A percentile compares a stretch with the other conserved stretches of the same genome.
These are phyloP conservation scores for Ceratocystis diversiconidia DNA, from an alignment of 2,329 filamentous ascomycete genomes.

Conservation along the genomic window DNA sequence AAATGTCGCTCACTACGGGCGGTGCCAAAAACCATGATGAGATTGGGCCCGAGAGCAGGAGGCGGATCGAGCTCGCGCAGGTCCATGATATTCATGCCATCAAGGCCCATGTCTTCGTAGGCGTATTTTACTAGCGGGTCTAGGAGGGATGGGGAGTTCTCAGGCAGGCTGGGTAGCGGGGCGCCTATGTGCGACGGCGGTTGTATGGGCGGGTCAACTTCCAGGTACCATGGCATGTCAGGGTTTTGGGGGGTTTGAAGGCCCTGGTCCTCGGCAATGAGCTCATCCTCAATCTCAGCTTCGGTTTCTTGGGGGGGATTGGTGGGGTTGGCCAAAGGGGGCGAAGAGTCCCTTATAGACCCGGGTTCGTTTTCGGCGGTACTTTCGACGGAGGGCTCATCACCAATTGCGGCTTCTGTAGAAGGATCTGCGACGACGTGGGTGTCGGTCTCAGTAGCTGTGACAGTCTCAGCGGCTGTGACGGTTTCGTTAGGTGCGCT, in stretches of 20 bases:
- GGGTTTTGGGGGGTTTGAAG: conserved; percentile 21
- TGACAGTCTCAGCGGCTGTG: background rate
- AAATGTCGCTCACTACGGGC: conserved; percentile 87
- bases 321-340: background rate
- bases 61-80: conserved; percentile 73
- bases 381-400: background rate
- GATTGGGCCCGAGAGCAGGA: conserved; percentile 70
- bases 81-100: conserved; percentile 68
- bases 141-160: conserved; percentile 56
- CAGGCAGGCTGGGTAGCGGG: conserved; percentile 43
- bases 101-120: conserved; percentile 73
- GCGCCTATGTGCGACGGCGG: conserved; percentile 34
- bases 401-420: background rate
- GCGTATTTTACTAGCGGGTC: conserved; percentile 60
- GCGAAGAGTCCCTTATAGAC: too few species aligned
- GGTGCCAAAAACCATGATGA: conserved; percentile 86
- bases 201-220: conserved; percentile 48
- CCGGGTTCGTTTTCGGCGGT: background rate
- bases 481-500: background rate
- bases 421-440: background rate
- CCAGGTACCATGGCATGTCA: conserved; percentile 68
- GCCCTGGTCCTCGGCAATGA: conserved; percentile 18
- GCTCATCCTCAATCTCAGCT: conserved; percentile 14
- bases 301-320: conserved; percentile 5
- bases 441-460: background rate